Evolutionary conservation across 257 asterid genomes (phyloP).

Genomic region (Solanum peruvianum): DNA sequence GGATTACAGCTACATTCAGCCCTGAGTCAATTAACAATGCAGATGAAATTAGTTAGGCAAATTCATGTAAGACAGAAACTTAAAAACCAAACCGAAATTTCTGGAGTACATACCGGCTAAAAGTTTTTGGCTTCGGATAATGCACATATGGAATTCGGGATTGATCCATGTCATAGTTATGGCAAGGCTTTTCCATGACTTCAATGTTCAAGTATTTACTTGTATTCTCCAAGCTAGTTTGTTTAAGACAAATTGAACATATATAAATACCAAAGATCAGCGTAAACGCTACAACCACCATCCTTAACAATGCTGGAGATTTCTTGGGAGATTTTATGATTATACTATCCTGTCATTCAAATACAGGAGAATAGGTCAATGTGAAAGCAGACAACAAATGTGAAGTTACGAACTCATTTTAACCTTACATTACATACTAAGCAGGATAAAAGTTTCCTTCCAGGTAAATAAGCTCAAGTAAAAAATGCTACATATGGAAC

Average conservation of each 20-base stretch:
- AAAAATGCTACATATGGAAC: not conserved
- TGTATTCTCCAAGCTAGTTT: conserved; percentile 23
- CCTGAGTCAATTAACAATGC: conserved; percentile 18
- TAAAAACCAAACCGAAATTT: not conserved
- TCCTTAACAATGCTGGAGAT: conserved; percentile 54
- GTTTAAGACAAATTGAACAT: conserved; percentile 65
- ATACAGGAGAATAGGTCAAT: conserved; percentile 5
- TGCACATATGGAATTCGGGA: conserved; percentile 52
- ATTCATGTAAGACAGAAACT: not conserved
- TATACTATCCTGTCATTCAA: conserved; percentile 39
- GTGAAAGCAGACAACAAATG: not conserved
- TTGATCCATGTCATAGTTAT: conserved; percentile 18
- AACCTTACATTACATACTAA: not conserved
- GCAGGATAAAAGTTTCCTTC: not conserved
- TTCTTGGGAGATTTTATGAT: conserved; percentile 67
- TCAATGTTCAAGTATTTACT: conserved; percentile 19
- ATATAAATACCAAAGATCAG: conserved; percentile 66
- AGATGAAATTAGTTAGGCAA: not conserved
- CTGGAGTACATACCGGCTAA: conserved; percentile 47
- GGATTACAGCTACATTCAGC: conserved; percentile 81
- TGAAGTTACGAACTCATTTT: not conserved
- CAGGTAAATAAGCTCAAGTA: not conserved
- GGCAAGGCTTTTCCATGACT: conserved; percentile 24
- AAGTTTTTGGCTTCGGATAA: conserved; percentile 76
- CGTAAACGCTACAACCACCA: conserved; percentile 50